Percentiles rank a stretch among this genome's conserved stretches.
These are phyloP conservation scores for Lactifluus rugatus DNA, from an alignment of 768 basidiomycete species.

Conservation along the genomic window DNA sequence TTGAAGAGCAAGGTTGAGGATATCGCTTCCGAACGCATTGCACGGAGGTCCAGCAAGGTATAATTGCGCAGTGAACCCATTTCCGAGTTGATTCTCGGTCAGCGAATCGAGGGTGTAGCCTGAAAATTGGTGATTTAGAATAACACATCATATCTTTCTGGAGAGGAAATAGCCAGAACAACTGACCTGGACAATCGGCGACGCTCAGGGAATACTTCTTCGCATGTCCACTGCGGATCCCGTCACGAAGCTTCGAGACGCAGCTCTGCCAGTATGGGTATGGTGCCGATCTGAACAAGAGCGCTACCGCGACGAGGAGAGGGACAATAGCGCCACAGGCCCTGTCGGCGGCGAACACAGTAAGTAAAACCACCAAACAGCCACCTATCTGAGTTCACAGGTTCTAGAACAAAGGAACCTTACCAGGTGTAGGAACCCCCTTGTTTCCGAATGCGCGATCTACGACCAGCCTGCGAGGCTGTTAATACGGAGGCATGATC, in stretches of 20 bases:
- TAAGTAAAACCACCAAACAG: neutral
- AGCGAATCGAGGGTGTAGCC: conserved; percentile 48
- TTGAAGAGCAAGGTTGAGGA: conserved; percentile 48
- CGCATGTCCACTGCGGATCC: conserved; percentile 5
- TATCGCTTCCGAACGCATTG: conserved; percentile 55
- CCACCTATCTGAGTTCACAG: neutral
- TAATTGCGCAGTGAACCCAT: conserved; percentile 47
- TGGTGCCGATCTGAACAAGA: conserved; percentile 9
- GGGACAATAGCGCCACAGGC: neutral
- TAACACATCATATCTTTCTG: no score
- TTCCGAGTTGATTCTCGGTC: conserved; percentile 27
- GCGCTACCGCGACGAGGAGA: neutral
- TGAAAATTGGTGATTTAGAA: conserved; percentile 18
- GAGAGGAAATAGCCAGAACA: neutral
- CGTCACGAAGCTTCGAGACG: neutral
- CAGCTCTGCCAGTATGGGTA: neutral
- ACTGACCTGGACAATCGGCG: conserved; percentile 17
- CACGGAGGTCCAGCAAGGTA: conserved; percentile 47
- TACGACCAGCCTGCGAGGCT: neutral
- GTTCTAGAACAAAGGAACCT: neutral
- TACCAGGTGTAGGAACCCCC: neutral
- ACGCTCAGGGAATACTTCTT: conserved; percentile 8
- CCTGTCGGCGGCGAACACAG: neutral
- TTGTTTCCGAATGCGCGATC: neutral
- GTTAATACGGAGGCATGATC: neutral